Conservation (phyloP, 805 yeast genomes). For the Metschnikowia reukaufii region DNA sequence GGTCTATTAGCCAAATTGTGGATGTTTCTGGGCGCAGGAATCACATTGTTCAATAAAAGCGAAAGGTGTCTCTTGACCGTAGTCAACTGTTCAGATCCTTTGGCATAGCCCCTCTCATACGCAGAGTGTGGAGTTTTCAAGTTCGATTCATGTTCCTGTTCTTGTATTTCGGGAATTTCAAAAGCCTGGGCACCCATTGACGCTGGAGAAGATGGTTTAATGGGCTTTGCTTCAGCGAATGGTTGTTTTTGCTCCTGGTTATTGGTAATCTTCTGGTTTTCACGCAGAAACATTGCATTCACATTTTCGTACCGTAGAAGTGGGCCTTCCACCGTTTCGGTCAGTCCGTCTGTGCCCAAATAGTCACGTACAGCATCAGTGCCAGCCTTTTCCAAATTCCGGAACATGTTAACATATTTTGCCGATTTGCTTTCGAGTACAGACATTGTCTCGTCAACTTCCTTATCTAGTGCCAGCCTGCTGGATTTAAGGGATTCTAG, state of each 20-base stretch:
- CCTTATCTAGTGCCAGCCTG: slow-evolving; percentile 34
- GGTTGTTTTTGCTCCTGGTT: no score
- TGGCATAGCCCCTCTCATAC: slow-evolving; percentile 36
- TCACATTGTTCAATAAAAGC: slow-evolving; percentile 6
- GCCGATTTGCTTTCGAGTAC: slow-evolving; percentile 50
- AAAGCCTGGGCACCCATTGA: slow-evolving; percentile 16
- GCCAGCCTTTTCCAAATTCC: slow-evolving; percentile 40
- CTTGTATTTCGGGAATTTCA: slow-evolving; percentile 12
- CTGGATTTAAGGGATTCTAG: slow-evolving; percentile 34
- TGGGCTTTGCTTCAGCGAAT: not conserved
- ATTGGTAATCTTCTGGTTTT: no score
- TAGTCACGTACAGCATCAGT: slow-evolving; percentile 30
- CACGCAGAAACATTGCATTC: slow-evolving; percentile 4
- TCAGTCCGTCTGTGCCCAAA: slow-evolving; percentile 16
- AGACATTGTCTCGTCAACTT: slow-evolving; percentile 48
- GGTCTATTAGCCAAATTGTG: not conserved
- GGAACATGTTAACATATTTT: slow-evolving; percentile 42
- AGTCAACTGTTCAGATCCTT: slow-evolving; percentile 32
- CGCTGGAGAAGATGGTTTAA: not conserved
- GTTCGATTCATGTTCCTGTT: not conserved
- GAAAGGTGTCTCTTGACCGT: slow-evolving; percentile 20
- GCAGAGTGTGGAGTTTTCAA: slow-evolving; percentile 24
- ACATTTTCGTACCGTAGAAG: slow-evolving; percentile 15
- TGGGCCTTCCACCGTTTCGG: slow-evolving; percentile 2
- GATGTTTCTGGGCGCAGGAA: not conserved